Percentiles rank a stretch among this genome's conserved stretches.
Evolutionary conservation across 1,139 yeast genomes (phyloP).

Genomic region (Candida pseudocylindracea): DNA sequence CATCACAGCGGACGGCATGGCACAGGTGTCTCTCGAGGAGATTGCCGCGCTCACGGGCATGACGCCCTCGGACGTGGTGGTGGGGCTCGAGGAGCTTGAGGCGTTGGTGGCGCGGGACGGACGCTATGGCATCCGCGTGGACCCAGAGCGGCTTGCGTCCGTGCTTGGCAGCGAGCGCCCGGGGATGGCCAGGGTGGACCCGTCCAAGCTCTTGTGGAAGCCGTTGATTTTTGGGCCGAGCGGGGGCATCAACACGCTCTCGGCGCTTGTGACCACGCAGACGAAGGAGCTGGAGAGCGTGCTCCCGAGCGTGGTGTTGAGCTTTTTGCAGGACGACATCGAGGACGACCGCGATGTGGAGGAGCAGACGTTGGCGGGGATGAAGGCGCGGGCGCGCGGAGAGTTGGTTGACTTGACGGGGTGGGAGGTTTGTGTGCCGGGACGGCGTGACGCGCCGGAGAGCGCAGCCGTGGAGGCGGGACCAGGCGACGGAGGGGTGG

Average conservation of each 20-base stretch:
- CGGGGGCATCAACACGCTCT: slow-evolving; percentile 33
- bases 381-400: too few relatives aligned
- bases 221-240: slow-evolving; percentile 71
- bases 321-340: too few relatives aligned
- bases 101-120: slow-evolving; percentile 24
- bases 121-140: slow-evolving; percentile 30
- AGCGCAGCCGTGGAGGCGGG: too few relatives aligned
- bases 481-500: too few relatives aligned
- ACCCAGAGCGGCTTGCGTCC: slow-evolving; percentile 18
- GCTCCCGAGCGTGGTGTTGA: too few relatives aligned
- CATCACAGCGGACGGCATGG: not conserved
- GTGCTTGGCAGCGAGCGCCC: slow-evolving; percentile 12
- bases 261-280: too few relatives aligned
- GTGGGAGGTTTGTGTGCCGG: too few relatives aligned
- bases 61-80: slow-evolving; percentile 70
- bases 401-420: too few relatives aligned
- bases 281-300: too few relatives aligned
- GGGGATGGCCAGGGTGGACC: slow-evolving; percentile 18
- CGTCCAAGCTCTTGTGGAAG: slow-evolving; percentile 45
- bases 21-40: slow-evolving; percentile 24
- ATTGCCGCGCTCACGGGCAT: slow-evolving; percentile 60
- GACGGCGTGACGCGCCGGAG: too few relatives aligned
- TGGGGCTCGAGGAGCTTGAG: slow-evolving; percentile 60
- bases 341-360: too few relatives aligned
- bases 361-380: too few relatives aligned